These are phyloP conservation scores for Botrytis tulipae DNA, from an alignment of 2,329 filamentous ascomycete species.

Conservation along the genomic window DNA sequence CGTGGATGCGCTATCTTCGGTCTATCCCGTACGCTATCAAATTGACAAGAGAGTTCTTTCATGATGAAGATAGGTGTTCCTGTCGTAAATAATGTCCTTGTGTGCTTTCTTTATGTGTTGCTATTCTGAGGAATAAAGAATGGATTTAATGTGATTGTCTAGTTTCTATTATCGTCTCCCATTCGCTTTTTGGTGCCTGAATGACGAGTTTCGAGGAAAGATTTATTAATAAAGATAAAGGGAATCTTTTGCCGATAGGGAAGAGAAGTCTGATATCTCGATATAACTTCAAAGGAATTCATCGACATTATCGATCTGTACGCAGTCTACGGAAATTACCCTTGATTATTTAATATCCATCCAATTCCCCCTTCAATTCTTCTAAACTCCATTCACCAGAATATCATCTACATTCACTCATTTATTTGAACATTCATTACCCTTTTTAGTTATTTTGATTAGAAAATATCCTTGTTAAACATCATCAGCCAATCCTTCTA, in stretches of 20 bases:
- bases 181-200: not conserved
- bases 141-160: not conserved
- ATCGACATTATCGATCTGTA: not conserved
- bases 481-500: conserved; percentile 9
- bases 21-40: not conserved
- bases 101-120: not conserved
- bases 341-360: conserved; percentile 5
- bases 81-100: not conserved
- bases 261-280: not conserved
- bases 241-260: not conserved
- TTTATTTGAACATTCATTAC: not conserved
- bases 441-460: not conserved
- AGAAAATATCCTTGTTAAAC: not conserved
- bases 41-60: not conserved
- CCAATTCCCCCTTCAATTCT: not conserved
- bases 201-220: not conserved
- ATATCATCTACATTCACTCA: not conserved
- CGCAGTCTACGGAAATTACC: not conserved
- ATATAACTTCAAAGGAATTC: conserved; percentile 4
- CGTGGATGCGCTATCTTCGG: not conserved
- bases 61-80: not conserved
- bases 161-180: conserved; percentile 2
- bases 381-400: not conserved
- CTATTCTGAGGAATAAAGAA: conserved; percentile 4
- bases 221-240: not conserved